Percentiles rank a stretch among this genome's conserved stretches.
These are phyloP conservation scores for Rhizophagus prolifer DNA, from an alignment of 192 early-diverging fungal species.

Conservation along the genomic window DNA sequence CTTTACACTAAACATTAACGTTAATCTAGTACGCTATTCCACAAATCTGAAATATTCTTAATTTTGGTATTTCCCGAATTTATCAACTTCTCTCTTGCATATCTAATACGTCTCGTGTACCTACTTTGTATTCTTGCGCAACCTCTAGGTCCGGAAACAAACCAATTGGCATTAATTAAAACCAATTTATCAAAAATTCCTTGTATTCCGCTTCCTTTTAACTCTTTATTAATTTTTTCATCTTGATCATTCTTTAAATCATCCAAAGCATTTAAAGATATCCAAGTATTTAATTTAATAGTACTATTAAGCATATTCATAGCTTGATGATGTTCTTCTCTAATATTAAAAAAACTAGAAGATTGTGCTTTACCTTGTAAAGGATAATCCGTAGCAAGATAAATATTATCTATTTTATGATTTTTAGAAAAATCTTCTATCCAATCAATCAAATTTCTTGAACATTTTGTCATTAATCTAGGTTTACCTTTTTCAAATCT, in stretches of 20 bases:
- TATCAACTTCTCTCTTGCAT: background rate
- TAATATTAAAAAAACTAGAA: too few relatives aligned
- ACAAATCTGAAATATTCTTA: too few relatives aligned
- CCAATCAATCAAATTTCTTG: background rate
- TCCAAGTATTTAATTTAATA: background rate
- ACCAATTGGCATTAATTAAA: constrained; percentile 29
- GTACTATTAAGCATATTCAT: too few relatives aligned
- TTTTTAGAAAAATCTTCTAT: background rate
- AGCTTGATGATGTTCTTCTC: too few relatives aligned
- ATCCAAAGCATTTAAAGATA: background rate
- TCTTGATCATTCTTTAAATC: background rate
- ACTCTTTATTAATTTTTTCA: background rate
- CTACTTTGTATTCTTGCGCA: background rate
- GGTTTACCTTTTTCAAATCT: background rate
- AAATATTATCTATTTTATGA: background rate
- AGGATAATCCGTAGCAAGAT: background rate
- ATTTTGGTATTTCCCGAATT: background rate
- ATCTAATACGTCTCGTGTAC: background rate
- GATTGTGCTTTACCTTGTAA: too few relatives aligned
- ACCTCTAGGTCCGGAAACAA: constrained; percentile 2
- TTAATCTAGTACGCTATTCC: too few relatives aligned
- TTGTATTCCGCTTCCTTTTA: constrained; percentile 5
- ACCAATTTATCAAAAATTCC: constrained; percentile 33
- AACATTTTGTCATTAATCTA: constrained; percentile 2
- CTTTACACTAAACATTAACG: too few relatives aligned